Evolutionary conservation across 2,329 filamentous ascomycete species (phyloP).

Genomic region (Scolecobasidium constrictum): DNA sequence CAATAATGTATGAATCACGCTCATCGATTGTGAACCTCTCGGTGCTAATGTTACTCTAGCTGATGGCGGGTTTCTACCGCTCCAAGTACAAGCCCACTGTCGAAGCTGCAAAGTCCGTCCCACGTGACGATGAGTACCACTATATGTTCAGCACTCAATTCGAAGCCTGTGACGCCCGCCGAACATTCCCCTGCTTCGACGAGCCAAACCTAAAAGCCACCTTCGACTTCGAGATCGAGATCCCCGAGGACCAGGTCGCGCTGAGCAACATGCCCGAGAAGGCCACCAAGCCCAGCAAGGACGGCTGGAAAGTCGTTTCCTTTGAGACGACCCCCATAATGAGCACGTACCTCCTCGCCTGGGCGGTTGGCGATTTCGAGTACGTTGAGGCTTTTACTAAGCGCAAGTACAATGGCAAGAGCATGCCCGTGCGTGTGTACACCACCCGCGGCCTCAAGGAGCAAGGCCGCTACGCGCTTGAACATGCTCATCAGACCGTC

Average conservation of each 20-base stretch:
- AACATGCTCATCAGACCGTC: conserved; percentile 86
- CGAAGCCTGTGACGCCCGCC: conserved; percentile 87
- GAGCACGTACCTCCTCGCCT: conserved; percentile 81
- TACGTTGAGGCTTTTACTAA: conserved; percentile 88
- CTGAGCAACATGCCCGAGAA: conserved; percentile 95
- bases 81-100: conserved; percentile 82
- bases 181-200: conserved; percentile 96
- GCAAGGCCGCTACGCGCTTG: conserved; percentile 78
- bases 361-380: conserved; percentile 95
- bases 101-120: conserved; percentile 63
- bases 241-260: conserved; percentile 78
- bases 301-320: conserved; percentile 52
- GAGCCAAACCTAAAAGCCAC: conserved; percentile 95
- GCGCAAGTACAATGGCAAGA: conserved; percentile 82
- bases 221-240: conserved; percentile 87
- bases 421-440: conserved; percentile 87
- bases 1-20: conserved; percentile 51
- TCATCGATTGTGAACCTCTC: too few relatives aligned
- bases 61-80: conserved; percentile 86
- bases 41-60: conserved; percentile 14
- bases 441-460: conserved; percentile 90
- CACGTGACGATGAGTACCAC: conserved; percentile 54
- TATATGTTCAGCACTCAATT: conserved; percentile 90
- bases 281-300: conserved; percentile 56
- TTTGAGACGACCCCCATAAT: conserved; percentile 82